phyloP scores from a whole-genome alignment of 2,329 filamentous ascomycete species.

The Shiraia bambusicola region DNA sequence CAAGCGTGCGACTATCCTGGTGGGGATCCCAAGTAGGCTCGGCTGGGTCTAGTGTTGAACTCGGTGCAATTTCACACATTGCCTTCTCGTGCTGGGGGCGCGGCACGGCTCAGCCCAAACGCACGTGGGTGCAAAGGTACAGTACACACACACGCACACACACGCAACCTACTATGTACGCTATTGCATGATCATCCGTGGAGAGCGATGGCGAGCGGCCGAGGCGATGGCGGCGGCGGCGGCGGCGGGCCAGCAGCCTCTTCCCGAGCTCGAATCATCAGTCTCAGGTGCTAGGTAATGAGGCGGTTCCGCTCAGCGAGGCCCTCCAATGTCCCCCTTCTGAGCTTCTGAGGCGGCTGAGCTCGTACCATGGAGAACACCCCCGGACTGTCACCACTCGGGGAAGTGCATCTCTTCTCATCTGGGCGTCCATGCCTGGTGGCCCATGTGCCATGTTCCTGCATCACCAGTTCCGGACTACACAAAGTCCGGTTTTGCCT shows the following conservation, averaged over 20 bases:
- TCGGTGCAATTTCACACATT: constrained; percentile 9
- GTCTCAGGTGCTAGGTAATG: constrained; percentile 26
- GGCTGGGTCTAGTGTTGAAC: constrained; percentile 13
- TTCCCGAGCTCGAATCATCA: constrained; percentile 21
- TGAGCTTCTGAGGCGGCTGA: constrained; percentile 12
- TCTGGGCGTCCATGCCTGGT: no score
- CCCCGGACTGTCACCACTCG: constrained; percentile 22
- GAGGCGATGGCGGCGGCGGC: constrained; percentile 16
- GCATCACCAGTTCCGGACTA: constrained; percentile 5
- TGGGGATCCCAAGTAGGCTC: constrained; percentile 25
- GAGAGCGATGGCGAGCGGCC: no score
- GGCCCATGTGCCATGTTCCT: constrained; percentile 6
- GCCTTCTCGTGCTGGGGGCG: constrained; percentile 18
- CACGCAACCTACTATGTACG: no score
- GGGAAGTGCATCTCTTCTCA: constrained; percentile 3
- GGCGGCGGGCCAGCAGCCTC: constrained; percentile 15
- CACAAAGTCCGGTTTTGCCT: no score
- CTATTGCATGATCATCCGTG: constrained; percentile 16
- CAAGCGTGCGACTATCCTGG: constrained; percentile 22
- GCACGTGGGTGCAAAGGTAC: constrained; percentile 17
- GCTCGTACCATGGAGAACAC: constrained; percentile 15
- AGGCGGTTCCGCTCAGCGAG: constrained; percentile 13
- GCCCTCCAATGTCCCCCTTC: constrained; percentile 2
- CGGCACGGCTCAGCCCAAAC: constrained; percentile 4
- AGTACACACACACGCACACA: no score